Evolutionary conservation across 345 rosid species (phyloP).

Genomic region (Capsella bursapastoris): DNA sequence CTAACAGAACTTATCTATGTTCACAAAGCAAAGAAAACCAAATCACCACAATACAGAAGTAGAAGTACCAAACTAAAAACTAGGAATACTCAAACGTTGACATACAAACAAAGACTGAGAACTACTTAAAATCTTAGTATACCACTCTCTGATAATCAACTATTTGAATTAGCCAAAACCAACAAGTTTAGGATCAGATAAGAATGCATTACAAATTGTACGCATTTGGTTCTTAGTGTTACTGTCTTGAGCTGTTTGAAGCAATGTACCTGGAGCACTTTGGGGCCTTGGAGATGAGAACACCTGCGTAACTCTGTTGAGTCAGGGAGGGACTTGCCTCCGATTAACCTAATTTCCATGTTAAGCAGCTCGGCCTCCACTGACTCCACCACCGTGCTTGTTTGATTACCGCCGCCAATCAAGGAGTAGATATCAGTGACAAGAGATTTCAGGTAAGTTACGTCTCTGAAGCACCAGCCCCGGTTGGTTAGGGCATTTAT

Average conservation of each 20-base stretch:
- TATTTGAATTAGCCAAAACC: constrained; percentile 3
- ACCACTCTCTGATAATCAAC: not conserved
- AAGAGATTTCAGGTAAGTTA: constrained; percentile 49
- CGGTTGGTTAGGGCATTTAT: constrained; percentile 59
- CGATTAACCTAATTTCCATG: constrained; percentile 68
- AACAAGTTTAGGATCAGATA: not conserved
- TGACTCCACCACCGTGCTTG: constrained; percentile 52
- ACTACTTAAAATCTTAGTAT: not conserved
- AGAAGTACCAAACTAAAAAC: not conserved
- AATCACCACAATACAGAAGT: not conserved
- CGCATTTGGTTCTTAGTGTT: not conserved
- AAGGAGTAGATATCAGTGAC: constrained; percentile 49
- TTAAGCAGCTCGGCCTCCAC: constrained; percentile 79
- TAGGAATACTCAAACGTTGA: not conserved
- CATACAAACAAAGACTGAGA: not conserved
- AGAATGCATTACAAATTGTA: not conserved
- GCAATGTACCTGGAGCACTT: constrained; percentile 70
- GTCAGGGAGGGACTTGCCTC: constrained; percentile 71
- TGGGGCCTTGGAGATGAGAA: constrained; percentile 70
- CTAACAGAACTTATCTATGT: constrained; percentile 66
- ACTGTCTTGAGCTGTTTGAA: constrained; percentile 1
- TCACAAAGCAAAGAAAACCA: constrained; percentile 9
- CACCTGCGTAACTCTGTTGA: constrained; percentile 51
- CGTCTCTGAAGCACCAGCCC: constrained; percentile 76
- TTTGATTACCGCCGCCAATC: constrained; percentile 52